Conservation (phyloP, 2,329 filamentous ascomycete genomes). For the Helotiales sp. region DNA sequence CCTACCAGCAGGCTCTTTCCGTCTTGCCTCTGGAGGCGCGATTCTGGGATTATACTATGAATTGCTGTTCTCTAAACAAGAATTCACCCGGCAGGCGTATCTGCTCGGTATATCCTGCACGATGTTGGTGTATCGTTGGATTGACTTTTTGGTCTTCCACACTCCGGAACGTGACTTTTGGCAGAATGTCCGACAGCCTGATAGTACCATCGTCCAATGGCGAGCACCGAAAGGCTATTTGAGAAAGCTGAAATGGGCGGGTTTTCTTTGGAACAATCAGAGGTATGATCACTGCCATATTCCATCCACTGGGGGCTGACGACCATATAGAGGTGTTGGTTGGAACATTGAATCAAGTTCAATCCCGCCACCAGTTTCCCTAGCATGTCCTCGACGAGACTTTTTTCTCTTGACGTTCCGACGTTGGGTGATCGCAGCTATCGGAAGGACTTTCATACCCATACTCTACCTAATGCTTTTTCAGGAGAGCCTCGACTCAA, state of each 20-base stretch:
- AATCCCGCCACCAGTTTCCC: background rate
- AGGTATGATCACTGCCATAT: background rate
- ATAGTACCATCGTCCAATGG: background rate
- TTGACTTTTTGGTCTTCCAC: background rate
- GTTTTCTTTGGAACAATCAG: background rate
- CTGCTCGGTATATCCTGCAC: background rate
- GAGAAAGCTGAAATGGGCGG: background rate
- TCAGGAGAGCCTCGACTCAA: background rate
- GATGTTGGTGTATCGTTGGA: background rate
- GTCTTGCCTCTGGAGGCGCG: background rate
- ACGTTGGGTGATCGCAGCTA: background rate
- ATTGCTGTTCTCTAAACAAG: background rate
- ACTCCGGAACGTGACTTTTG: background rate
- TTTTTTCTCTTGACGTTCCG: background rate
- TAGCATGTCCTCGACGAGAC: background rate
- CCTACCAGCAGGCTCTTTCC: background rate
- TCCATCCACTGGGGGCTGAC: background rate
- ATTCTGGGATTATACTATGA: background rate
- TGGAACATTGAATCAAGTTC: background rate
- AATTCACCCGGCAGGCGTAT: background rate
- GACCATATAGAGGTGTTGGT: background rate
- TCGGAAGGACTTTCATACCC: too few relatives aligned
- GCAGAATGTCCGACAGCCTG: background rate
- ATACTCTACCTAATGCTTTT: too few relatives aligned
- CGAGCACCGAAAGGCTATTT: background rate